Base-by-base conservation (phyloP, 495 filamentous ascomycete genomes). In the Talaromyces ruber region DNA sequence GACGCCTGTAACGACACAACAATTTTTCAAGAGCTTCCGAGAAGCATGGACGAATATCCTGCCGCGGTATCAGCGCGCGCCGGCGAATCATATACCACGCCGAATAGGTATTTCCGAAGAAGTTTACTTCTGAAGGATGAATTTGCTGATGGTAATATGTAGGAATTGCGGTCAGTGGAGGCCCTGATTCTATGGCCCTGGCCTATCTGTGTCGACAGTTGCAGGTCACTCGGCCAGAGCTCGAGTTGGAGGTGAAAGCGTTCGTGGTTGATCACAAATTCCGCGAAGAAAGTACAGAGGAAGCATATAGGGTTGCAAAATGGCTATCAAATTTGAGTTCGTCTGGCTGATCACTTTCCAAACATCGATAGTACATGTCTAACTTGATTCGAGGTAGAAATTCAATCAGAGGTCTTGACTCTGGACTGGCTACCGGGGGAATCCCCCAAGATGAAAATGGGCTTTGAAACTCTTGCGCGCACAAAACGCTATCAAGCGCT, bases 161-260 rank as follows among this genome's bases (percentile, higher is more conserved):
- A 95, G 93, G 83, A 61, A 75, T 97, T 28, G 93, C 93, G 11
- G 76, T 98, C 53, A 97, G 93, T 70, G 94, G 94, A 6, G 94
- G 94, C 16, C 89, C 94, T 14, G 94, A 98, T 68, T 98, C 94
- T 4, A 98, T 97, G 92, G 93, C 93, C 22, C 76, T 98, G 39
- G 91, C 92, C 47, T 82, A 75, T 61, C 80, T 98, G n/a, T 92
- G 86, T 64, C 71, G 70, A 43, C 72, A 79, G 54, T 64, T 85
- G 55, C 74, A 80, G 47, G 58, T 64, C 0, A 37, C 60, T 6
- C 18, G 47, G 7, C 64, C 62, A 67, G 25, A 70, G 62, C 63
- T 72, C 26, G 62, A 64, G 5, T 60, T 76, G 34, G 65, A 67
- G 1, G 82, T 93, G 34, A 76, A 76, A 7, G 88, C 82, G 3